Conservation (phyloP, 2,329 filamentous ascomycete genomes). For the Aspergillus phoenicis region DNA sequence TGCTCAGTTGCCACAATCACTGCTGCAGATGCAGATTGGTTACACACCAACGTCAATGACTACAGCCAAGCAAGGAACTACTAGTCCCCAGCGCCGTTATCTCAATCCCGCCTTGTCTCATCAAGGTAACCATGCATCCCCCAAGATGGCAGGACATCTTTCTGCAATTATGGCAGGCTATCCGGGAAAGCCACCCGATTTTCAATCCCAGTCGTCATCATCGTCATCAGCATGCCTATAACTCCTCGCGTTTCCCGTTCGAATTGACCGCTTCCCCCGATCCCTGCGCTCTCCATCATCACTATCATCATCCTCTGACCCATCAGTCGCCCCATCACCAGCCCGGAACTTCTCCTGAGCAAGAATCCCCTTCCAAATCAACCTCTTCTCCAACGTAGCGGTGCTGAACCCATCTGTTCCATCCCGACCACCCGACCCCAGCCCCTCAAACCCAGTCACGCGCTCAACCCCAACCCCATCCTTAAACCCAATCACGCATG, state of each 20-base stretch:
- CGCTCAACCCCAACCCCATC: slow-evolving; percentile 49
- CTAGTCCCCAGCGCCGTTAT: not conserved
- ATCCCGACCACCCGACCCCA: slow-evolving; percentile 42
- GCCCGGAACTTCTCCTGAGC: slow-evolving; percentile 35
- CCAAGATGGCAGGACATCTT: too few species aligned
- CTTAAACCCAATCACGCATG: slow-evolving; percentile 53
- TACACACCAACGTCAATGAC: not conserved
- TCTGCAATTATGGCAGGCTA: not conserved
- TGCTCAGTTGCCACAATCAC: not conserved
- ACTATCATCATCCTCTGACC: slow-evolving; percentile 29
- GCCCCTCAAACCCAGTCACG: slow-evolving; percentile 52
- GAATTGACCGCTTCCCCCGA: slow-evolving; percentile 28
- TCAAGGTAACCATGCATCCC: not conserved
- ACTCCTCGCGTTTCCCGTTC: slow-evolving; percentile 34
- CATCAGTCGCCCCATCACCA: slow-evolving; percentile 29
- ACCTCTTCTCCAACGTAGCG: slow-evolving; percentile 44
- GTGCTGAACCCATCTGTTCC: slow-evolving; percentile 45
- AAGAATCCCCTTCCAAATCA: slow-evolving; percentile 45
- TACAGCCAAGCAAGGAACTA: not conserved
- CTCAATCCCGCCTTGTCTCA: not conserved
- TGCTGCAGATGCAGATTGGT: not conserved
- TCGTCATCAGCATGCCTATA: slow-evolving; percentile 49
- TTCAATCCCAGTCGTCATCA: slow-evolving; percentile 53
- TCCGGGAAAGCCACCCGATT: not conserved
- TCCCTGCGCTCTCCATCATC: slow-evolving; percentile 26